These are phyloP conservation scores for Cryptococcus sp. DNA, from an alignment of 1,284 basidiomycete species.

Conservation along the genomic window DNA sequence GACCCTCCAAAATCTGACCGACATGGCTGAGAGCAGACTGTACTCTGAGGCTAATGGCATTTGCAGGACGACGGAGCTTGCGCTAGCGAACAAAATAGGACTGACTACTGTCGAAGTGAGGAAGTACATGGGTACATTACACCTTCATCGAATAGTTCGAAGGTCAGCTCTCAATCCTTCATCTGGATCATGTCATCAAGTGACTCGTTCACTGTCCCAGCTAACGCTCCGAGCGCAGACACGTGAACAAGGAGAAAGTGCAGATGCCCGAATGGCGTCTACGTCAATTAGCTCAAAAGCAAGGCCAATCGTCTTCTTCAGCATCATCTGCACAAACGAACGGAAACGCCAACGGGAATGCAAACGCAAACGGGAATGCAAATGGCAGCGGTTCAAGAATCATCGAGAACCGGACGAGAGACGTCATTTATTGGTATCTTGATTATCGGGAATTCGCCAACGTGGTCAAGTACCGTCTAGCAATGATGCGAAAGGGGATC, in stretches of 20 bases:
- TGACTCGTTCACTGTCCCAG: not conserved
- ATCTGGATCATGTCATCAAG: not conserved
- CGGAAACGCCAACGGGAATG: not conserved
- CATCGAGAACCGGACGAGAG: conserved; percentile 58
- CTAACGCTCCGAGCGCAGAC: conserved; percentile 23
- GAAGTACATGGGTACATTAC: conserved; percentile 83
- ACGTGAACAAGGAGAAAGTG: conserved; percentile 51
- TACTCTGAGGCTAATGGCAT: not conserved
- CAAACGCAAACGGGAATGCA: not conserved
- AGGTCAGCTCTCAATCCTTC: conserved; percentile 61
- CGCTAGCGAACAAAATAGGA: conserved; percentile 82
- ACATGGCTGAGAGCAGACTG: not conserved
- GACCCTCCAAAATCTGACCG: no score
- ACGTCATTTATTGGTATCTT: conserved; percentile 87
- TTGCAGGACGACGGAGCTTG: conserved; percentile 50
- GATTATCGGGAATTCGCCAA: conserved; percentile 95
- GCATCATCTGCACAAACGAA: not conserved
- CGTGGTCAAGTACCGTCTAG: conserved; percentile 95
- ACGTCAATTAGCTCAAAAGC: conserved; percentile 9
- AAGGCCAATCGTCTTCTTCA: not conserved
- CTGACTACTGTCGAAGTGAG: conserved; percentile 90
- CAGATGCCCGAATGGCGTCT: conserved; percentile 32
- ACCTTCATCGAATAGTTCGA: conserved; percentile 79
- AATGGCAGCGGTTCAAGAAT: conserved; percentile 10
- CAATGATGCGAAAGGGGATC: conserved; percentile 88